Conservation (phyloP, 345 rosid genomes). For the Schrenkiella parvula region DNA sequence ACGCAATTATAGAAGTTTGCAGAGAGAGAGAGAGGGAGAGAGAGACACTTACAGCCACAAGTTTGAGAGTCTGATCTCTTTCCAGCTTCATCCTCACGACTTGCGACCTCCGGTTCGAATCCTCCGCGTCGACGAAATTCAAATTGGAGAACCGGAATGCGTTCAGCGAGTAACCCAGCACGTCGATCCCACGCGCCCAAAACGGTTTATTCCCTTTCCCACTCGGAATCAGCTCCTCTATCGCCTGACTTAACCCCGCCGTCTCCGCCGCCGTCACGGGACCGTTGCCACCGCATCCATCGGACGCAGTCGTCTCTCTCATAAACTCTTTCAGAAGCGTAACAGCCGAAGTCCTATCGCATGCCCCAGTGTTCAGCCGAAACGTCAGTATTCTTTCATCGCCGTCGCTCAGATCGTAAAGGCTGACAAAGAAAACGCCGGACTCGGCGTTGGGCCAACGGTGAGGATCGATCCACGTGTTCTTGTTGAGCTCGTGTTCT, state of each 20-base stretch:
- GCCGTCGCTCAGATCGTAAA: constrained; percentile 41
- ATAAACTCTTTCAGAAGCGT: constrained; percentile 50
- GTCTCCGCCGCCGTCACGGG: constrained; percentile 3
- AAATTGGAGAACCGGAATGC: constrained; percentile 61
- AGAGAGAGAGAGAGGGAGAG: too few species aligned
- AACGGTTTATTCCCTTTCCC: constrained; percentile 71
- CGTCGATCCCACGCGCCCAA: constrained; percentile 87
- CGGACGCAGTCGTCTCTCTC: constrained; percentile 24
- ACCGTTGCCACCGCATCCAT: constrained; percentile 13
- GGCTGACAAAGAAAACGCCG: constrained; percentile 45
- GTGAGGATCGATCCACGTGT: constrained; percentile 49
- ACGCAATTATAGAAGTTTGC: background rate
- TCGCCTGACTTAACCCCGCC: constrained; percentile 43
- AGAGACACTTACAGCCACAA: constrained; percentile 49
- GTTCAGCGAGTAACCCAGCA: constrained; percentile 87
- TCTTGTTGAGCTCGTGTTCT: constrained; percentile 67
- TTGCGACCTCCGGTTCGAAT: constrained; percentile 43
- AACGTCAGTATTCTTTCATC: constrained; percentile 44
- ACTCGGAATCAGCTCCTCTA: constrained; percentile 69
- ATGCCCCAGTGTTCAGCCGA: constrained; percentile 60
- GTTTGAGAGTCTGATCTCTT: constrained; percentile 43
- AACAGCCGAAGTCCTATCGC: constrained; percentile 74
- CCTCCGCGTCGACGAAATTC: constrained; percentile 45
- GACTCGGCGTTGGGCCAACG: constrained; percentile 24
- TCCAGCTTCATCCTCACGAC: constrained; percentile 52